A percentile compares a stretch with the other conserved stretches of the same genome.
phyloP scores from a whole-genome alignment of 2,329 filamentous ascomycete genomes.

The Capronia americana region DNA sequence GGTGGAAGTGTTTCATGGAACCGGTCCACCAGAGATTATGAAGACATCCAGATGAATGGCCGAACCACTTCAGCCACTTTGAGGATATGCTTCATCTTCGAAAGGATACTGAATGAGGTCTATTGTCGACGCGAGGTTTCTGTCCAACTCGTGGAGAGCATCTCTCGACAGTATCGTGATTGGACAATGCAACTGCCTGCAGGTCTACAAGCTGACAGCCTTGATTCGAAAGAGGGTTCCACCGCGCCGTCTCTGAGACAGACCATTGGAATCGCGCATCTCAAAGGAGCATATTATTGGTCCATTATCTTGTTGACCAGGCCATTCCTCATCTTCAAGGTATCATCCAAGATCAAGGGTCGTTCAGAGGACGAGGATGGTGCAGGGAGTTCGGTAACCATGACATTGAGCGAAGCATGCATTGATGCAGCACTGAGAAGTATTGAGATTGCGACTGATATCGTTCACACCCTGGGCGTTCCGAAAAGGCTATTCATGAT shows the following conservation, averaged over 20 bases:
- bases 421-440: conserved; percentile 53
- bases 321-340: conserved; percentile 60
- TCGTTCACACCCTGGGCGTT: conserved; percentile 38
- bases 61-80: conserved; percentile 55
- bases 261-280: conserved; percentile 56
- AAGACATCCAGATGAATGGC: conserved; percentile 50
- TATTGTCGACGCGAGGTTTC: conserved; percentile 54
- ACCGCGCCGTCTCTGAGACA: conserved; percentile 44
- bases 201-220: conserved; percentile 53
- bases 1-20: conserved; percentile 40
- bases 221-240: conserved; percentile 45
- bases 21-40: conserved; percentile 42
- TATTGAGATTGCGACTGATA: conserved; percentile 39
- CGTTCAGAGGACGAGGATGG: conserved; percentile 31
- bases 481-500: conserved; percentile 39
- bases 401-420: conserved; percentile 46
- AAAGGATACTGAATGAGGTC: conserved; percentile 51
- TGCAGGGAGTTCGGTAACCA: conserved; percentile 35
- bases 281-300: conserved; percentile 60
- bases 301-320: conserved; percentile 60
- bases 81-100: conserved; percentile 51
- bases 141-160: conserved; percentile 49
- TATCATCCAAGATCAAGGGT: conserved; percentile 45
- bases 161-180: conserved; percentile 51
- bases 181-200: conserved; percentile 52